Conservation (phyloP, 257 asterid species). For the Cinchona pubescens region DNA sequence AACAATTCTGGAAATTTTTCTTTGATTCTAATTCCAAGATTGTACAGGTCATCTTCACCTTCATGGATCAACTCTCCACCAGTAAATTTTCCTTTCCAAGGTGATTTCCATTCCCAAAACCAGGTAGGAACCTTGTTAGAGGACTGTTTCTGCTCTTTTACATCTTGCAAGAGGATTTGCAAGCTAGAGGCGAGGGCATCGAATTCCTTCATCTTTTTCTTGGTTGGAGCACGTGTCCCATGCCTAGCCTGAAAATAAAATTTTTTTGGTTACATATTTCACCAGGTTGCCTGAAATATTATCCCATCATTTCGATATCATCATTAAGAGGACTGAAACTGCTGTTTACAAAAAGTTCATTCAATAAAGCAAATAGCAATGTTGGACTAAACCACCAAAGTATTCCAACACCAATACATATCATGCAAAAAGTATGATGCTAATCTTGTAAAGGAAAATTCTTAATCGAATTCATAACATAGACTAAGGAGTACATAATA, state of each 20-base stretch:
- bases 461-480: too few species aligned
- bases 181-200: constrained; percentile 61
- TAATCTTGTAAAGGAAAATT: too few species aligned
- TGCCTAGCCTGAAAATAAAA: constrained; percentile 74
- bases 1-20: constrained; percentile 65
- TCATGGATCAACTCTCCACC: constrained; percentile 83
- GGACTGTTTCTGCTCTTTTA: constrained; percentile 47
- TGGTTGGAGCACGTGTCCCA: constrained; percentile 96
- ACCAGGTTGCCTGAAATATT: neutral
- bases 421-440: neutral
- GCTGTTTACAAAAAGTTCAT: neutral
- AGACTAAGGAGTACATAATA: too few species aligned
- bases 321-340: neutral
- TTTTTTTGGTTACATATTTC: neutral
- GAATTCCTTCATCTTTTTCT: constrained; percentile 70
- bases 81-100: constrained; percentile 79
- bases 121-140: constrained; percentile 60
- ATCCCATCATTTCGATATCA: neutral
- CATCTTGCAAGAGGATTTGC: constrained; percentile 50
- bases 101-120: constrained; percentile 80
- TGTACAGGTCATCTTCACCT: constrained; percentile 84
- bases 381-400: neutral
- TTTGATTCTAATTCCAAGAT: constrained; percentile 78
- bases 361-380: neutral
- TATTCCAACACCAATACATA: too few species aligned